Conservation (phyloP, 805 yeast species). For the Phaffomyces opuntiae region DNA sequence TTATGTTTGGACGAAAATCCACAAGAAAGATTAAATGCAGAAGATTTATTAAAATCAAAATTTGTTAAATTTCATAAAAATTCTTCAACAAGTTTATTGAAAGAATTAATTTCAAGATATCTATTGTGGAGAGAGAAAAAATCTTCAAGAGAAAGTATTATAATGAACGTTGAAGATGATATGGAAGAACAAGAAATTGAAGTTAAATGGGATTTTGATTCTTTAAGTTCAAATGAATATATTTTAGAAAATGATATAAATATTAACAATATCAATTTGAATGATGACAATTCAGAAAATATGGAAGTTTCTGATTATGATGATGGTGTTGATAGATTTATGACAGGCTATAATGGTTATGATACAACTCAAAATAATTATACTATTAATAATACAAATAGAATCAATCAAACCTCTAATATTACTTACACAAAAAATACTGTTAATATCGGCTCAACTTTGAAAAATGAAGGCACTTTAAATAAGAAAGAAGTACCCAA, state of each 20-base stretch:
- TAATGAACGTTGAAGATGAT: slow-evolving; percentile 35
- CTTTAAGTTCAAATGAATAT: slow-evolving; percentile 66
- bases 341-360: slow-evolving; percentile 20
- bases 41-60: slow-evolving; percentile 68
- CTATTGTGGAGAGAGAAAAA: slow-evolving; percentile 69
- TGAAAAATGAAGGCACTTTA: slow-evolving; percentile 19
- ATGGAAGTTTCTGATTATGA: slow-evolving; percentile 18
- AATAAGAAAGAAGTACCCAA: slow-evolving; percentile 54
- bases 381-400: slow-evolving; percentile 13
- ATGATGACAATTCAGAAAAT: slow-evolving; percentile 17
- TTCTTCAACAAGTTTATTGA: slow-evolving; percentile 51
- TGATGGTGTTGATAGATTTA: slow-evolving; percentile 23
- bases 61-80: slow-evolving; percentile 60
- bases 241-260: slow-evolving; percentile 65
- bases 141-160: slow-evolving; percentile 45
- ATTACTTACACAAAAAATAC: slow-evolving; percentile 26
- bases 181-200: slow-evolving; percentile 33
- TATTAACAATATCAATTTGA: slow-evolving; percentile 27
- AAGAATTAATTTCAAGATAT: slow-evolving; percentile 70
- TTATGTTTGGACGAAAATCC: slow-evolving; percentile 92
- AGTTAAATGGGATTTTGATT: slow-evolving; percentile 87
- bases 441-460: slow-evolving; percentile 20
- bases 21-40: slow-evolving; percentile 80
- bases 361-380: slow-evolving; percentile 6
- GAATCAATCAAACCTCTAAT: slow-evolving; percentile 9